These are phyloP conservation scores for Dendrobium catenatum DNA, from an alignment of 106 monocot genomes.

Conservation along the genomic window DNA sequence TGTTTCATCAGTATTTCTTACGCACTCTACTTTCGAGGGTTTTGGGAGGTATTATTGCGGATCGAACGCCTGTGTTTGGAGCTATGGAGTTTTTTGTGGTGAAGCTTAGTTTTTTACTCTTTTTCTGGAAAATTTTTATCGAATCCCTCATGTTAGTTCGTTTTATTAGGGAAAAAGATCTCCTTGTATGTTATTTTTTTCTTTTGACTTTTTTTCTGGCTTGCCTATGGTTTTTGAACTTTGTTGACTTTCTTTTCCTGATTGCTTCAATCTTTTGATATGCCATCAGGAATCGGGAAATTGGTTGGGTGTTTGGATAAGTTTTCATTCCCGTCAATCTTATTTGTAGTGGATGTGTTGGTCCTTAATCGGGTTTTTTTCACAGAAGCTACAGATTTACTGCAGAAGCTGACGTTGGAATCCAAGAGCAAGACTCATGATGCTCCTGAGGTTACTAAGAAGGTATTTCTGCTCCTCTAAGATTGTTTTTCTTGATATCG, in stretches of 20 bases:
- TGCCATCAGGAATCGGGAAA: not conserved
- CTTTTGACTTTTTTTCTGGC: not conserved
- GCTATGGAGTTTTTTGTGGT: not conserved
- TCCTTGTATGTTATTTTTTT: not conserved
- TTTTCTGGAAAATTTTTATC: not conserved
- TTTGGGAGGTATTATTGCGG: slow-evolving; percentile 4
- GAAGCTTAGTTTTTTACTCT: not conserved
- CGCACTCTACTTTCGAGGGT: not conserved
- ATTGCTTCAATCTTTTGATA: not conserved
- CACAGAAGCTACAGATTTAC: slow-evolving; percentile 52
- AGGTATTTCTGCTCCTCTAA: slow-evolving; percentile 19
- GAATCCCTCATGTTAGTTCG: not conserved
- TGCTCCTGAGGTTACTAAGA: slow-evolving; percentile 43
- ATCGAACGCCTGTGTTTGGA: slow-evolving; percentile 8
- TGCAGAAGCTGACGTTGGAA: slow-evolving; percentile 65
- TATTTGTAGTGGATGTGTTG: not conserved
- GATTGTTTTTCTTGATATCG: not conserved
- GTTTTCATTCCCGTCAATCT: not conserved
- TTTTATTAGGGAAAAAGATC: not conserved
- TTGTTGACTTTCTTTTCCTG: not conserved
- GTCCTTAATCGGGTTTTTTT: slow-evolving; percentile 14
- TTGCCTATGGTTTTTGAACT: not conserved
- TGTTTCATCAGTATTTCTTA: not conserved
- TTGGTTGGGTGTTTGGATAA: not conserved
- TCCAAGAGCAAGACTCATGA: slow-evolving; percentile 47